A percentile compares a stretch with the other conserved stretches of the same genome.
Conservation (phyloP, 2,329 filamentous ascomycete genomes). For the Monosporascus sp. region DNA sequence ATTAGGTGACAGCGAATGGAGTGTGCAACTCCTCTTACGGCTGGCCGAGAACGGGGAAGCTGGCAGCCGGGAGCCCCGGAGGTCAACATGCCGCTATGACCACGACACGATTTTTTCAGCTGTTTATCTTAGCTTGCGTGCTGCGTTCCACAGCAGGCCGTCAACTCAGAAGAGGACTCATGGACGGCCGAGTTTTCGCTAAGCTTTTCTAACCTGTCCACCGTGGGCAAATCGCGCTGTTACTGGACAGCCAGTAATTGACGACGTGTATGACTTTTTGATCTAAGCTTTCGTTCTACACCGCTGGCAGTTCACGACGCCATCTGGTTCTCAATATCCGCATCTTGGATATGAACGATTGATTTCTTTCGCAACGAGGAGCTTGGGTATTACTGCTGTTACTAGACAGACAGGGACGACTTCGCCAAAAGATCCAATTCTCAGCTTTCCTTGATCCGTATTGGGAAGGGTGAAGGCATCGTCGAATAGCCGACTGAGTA, state of each 20-base stretch:
- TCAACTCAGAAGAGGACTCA: neutral
- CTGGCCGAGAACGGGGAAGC: neutral
- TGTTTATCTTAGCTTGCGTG: neutral
- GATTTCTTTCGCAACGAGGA: slow-evolving; percentile 1
- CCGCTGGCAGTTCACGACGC: slow-evolving; percentile 8
- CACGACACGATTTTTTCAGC: neutral
- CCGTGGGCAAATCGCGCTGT: slow-evolving; percentile 16
- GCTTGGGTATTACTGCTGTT: slow-evolving; percentile 21
- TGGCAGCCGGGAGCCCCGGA: neutral
- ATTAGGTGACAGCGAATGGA: neutral
- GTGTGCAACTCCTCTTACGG: neutral
- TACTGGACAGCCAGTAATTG: slow-evolving; percentile 21
- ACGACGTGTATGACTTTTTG: slow-evolving; percentile 1
- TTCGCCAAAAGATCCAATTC: neutral
- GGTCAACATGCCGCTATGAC: neutral
- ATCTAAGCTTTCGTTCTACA: slow-evolving; percentile 1
- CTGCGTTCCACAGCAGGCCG: neutral
- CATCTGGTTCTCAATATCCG: slow-evolving; percentile 10
- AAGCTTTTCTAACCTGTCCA: neutral
- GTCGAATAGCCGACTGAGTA: neutral
- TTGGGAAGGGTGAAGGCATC: neutral
- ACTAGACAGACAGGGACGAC: slow-evolving; percentile 24
- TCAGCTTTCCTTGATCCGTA: neutral
- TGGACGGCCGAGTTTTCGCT: no score
- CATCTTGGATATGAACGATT: slow-evolving; percentile 3